These are phyloP conservation scores for Naganishia randhawae DNA, from an alignment of 768 basidiomycete species.

Conservation along the genomic window DNA sequence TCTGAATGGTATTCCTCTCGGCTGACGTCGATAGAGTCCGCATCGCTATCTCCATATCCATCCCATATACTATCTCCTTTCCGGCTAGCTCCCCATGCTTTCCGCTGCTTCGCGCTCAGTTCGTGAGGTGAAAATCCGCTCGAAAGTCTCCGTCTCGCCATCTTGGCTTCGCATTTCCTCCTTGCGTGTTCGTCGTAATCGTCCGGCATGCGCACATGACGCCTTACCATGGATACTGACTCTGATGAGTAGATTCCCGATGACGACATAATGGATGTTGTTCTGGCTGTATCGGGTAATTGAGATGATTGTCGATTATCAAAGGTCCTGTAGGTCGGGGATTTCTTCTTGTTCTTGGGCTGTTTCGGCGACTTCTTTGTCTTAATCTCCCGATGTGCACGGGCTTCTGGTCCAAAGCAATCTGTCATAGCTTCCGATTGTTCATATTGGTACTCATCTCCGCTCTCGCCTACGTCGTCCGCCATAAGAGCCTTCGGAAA, in stretches of 20 bases:
- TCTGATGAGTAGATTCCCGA: not conserved
- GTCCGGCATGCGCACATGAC: too few relatives aligned
- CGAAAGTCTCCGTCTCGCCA: conserved; percentile 15
- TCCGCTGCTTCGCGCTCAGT: conserved; percentile 17
- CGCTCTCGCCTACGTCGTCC: not conserved
- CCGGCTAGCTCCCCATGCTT: not conserved
- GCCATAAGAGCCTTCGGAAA: conserved; percentile 6
- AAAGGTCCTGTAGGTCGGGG: not conserved
- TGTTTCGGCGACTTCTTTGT: conserved; percentile 1
- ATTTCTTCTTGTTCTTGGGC: conserved; percentile 3
- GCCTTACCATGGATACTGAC: not conserved
- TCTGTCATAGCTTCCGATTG: not conserved
- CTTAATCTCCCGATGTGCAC: not conserved
- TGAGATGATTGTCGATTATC: not conserved
- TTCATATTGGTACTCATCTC: not conserved
- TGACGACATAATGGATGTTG: not conserved
- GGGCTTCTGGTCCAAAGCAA: not conserved
- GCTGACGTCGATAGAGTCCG: not conserved
- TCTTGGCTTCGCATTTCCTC: conserved; percentile 15
- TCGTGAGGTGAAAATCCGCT: not conserved
- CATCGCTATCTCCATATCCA: not conserved
- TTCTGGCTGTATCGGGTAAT: not conserved
- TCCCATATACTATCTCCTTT: conserved; percentile 16
- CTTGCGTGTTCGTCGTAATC: not conserved
- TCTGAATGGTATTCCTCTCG: not conserved